Evolutionary conservation across 1,284 basidiomycete genomes (phyloP), one percentile per base, ranked within the genome.

Genomic region (Leccinum angustisporum): DNA sequence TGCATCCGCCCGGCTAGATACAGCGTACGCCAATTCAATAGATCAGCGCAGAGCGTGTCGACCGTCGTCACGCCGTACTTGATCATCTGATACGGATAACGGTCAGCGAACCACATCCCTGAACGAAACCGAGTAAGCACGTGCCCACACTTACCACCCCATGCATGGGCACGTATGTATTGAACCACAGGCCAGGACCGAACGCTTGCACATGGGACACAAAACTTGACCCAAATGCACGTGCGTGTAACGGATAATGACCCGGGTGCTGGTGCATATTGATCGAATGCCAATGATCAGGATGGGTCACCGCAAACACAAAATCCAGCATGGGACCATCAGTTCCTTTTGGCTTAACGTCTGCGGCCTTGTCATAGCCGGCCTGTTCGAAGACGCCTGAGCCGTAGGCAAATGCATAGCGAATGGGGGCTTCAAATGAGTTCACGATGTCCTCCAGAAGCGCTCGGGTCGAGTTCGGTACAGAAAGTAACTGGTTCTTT

Each of bases 11-110:
- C 97, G 1, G 94, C 91, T 53, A 98, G 86, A 76, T 99, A 99
- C 8, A 99, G 84, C 18, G 94, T 88, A 52, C 88, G 85, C 97
- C 97, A 99, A 70, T 94, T 92, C 50, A 96, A 81, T 48, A 99
- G 80, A 74, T 99, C 97, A 1, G 87, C 83, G 68, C 92, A 94
- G 33, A 99, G 83, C 61, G 89, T 90, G 68, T 97, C 92, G 8
- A 97, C 85, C 0, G 93, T 94, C 36, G 97, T 95, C 30, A 98
- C 89, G n/a, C 97, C 97, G 75, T 99, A 99, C 78, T 99, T 99
- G 78, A 98, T 92, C 57, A 85, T 88, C 92, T 97, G 56, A 7
- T 27, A 25, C 55, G 11, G 31, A 51, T 31, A 16, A 55, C 11
- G 46, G 33, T 62, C 63, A 66, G 27, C 13, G 21, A 25, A 27